Evolutionary conservation across 192 early-diverging fungal genomes (phyloP).

Genomic region (Geranomyces michiganensis): DNA sequence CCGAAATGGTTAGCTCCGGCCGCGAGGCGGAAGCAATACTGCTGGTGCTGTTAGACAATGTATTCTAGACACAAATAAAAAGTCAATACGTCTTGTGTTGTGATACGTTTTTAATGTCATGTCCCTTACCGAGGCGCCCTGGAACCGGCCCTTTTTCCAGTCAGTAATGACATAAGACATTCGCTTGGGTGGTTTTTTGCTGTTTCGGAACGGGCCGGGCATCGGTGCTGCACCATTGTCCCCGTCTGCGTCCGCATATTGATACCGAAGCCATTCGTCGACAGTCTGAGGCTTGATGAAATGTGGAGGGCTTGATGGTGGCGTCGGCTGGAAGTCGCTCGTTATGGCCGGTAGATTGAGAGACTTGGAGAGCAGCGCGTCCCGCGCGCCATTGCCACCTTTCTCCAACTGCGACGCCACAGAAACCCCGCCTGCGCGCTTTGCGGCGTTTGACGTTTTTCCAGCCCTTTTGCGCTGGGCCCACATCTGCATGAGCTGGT

Average conservation of each 20-base stretch:
- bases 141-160: conserved; percentile 7
- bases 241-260: background rate
- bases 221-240: no score
- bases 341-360: background rate
- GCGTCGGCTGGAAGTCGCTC: background rate
- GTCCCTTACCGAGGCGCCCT: background rate
- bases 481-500: conserved; percentile 14
- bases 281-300: background rate
- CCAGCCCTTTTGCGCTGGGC: background rate
- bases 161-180: background rate
- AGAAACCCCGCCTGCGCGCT: no score
- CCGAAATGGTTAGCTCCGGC: background rate
- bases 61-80: background rate
- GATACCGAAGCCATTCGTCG: conserved; percentile 12
- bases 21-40: no score
- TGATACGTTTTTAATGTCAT: no score
- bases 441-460: background rate
- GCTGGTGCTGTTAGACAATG: no score
- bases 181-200: background rate
- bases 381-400: no score
- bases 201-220: no score
- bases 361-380: no score
- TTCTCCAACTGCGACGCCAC: no score
- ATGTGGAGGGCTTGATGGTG: background rate
- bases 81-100: background rate